Evolutionary conservation across 306 rosid species (phyloP).

Genomic region (Citrullus mucosospermus): DNA sequence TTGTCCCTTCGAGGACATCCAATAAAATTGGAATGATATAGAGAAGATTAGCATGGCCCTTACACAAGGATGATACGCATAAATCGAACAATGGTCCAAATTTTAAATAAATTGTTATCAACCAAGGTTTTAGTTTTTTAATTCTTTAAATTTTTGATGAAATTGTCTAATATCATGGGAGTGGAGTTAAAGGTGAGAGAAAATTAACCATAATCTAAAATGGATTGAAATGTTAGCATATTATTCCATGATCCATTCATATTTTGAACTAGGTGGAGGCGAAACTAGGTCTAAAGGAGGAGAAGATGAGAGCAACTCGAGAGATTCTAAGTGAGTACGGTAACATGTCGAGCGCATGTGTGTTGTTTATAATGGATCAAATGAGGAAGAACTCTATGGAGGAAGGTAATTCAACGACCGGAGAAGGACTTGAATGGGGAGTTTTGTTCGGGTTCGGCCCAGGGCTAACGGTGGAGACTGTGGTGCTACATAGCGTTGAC

Average conservation of each 20-base stretch:
- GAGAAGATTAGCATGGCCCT: no score
- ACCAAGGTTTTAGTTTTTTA: no score
- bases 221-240: no score
- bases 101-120: no score
- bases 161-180: no score
- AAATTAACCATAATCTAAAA: no score
- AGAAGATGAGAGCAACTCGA: constrained; percentile 25
- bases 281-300: constrained; percentile 29
- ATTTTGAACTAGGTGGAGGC: constrained; percentile 16
- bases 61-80: no score
- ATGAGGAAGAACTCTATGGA: constrained; percentile 27
- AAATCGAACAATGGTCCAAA: no score
- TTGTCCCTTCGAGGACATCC: no score
- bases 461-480: constrained; percentile 44
- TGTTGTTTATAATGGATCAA: constrained; percentile 40
- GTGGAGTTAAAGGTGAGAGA: no score
- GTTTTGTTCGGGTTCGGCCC: constrained; percentile 53
- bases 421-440: constrained; percentile 48
- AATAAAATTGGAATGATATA: no score
- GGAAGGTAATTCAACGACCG: constrained; percentile 26
- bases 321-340: constrained; percentile 43
- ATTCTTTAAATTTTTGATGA: no score
- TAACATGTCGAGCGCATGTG: constrained; percentile 48
- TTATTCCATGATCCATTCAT: not conserved
- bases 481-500: constrained; percentile 21